phyloP scores from a whole-genome alignment of 441 rosid species.

The Bocquillonia castaneifolia region DNA sequence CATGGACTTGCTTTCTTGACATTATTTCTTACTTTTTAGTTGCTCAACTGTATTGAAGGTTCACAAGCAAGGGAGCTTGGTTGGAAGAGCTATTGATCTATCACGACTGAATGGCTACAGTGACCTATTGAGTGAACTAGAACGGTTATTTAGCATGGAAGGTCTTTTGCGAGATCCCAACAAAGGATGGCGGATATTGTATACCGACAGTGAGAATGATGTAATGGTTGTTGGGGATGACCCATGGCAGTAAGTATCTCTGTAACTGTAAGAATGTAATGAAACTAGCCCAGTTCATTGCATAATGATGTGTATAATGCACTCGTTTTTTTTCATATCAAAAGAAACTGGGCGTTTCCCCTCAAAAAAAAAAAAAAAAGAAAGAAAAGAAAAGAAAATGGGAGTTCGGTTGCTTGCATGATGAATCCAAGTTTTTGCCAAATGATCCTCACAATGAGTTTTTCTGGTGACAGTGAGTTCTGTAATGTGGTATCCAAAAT shows the following conservation, averaged over 20 bases:
- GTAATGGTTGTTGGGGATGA: conserved; percentile 93
- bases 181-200: conserved; percentile 83
- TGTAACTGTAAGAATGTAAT: no score
- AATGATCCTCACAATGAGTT: neutral
- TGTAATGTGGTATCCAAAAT: conserved; percentile 81
- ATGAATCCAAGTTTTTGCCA: neutral
- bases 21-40: conserved; percentile 19
- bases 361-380: no score
- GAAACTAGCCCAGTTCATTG: conserved; percentile 6
- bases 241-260: conserved; percentile 83
- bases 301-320: neutral
- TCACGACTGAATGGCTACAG: conserved; percentile 55
- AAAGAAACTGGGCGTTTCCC: no score
- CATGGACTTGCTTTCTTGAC: conserved; percentile 11
- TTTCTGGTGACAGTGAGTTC: conserved; percentile 56
- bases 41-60: conserved; percentile 45
- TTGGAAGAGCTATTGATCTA: conserved; percentile 92
- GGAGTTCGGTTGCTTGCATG: neutral
- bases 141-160: conserved; percentile 72
- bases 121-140: conserved; percentile 67
- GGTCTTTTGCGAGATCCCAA: conserved; percentile 66
- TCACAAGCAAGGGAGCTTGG: conserved; percentile 92
- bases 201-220: conserved; percentile 88
- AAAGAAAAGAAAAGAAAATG: no score
- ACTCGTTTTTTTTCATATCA: neutral